Evolutionary conservation across 192 early-diverging fungal genomes (phyloP), one percentile per base, ranked within the genome.

Genomic region (Backusella circina): DNA sequence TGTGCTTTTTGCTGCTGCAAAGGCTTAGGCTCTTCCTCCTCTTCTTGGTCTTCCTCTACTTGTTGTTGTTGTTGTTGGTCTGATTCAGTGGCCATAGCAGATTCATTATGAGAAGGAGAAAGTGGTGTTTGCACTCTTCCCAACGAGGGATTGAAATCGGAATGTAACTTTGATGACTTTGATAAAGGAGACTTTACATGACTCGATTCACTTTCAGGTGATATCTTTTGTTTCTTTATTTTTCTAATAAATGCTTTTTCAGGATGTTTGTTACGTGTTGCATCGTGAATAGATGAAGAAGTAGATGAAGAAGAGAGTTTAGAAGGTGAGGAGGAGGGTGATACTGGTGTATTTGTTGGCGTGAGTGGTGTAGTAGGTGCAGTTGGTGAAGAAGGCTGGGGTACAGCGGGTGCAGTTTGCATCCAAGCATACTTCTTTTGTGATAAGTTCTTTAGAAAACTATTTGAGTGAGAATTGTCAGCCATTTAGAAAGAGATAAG

Each of bases 401-500:
- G 71, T 26, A 36, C 28, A 36, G 70, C 23, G 6, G 76, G 23
- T 6, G 76, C 33, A 28, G 76, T n/a, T 31, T 54, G 64, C 79
- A 80, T 80, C 79, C 79, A 80, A 7, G 79, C 75, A 47, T 80
- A 80, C 32, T 80, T 76, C 36, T 80, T 80, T 65, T 80, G 75
- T 39, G 79, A 76, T 32, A 80, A 37, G 50, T 67, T 80, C 61
- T 80, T 80, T 15, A 80, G 72, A 30, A 51, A 80, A 16, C 35
- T 73, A 32, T 76, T 67, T 32, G 66, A 50, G 39, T 75, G 47
- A n/a, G 74, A 38, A 37, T 70, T 35, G 50, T 74, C 73, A 65
- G 73, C 37, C 73, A 74, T 74, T 61, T 61, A 61, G 12, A 28
- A 12, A 28, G 44, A 47, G 16, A 18, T 47, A 18, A 54, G n/a